These are phyloP conservation scores for Microsporum ferrugineum DNA, from an alignment of 2,329 filamentous ascomycete genomes.

Conservation along the genomic window DNA sequence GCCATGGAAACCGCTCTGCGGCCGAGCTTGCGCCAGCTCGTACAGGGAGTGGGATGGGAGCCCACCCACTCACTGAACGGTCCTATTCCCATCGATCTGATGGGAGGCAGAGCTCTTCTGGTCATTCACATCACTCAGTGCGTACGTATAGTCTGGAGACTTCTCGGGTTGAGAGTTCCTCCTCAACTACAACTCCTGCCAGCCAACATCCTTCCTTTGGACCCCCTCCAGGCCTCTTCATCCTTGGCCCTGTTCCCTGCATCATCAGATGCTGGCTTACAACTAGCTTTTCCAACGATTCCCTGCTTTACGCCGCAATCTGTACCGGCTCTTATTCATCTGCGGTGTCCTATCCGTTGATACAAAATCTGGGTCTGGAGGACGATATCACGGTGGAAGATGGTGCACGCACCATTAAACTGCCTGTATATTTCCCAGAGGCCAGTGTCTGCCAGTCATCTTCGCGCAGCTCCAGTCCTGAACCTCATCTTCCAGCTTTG, in stretches of 20 bases:
- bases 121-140: constrained; percentile 63
- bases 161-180: constrained; percentile 50
- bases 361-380: constrained; percentile 61
- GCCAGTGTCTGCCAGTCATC: constrained; percentile 65
- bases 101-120: constrained; percentile 85
- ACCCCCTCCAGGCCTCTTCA: constrained; percentile 71
- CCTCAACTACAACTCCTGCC: constrained; percentile 59
- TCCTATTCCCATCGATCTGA: constrained; percentile 92
- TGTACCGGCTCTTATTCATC: constrained; percentile 88
- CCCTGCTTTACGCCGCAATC: constrained; percentile 79
- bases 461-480: constrained; percentile 60
- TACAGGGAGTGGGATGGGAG: constrained; percentile 67
- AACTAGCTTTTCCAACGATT: constrained; percentile 76
- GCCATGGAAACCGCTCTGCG: constrained; percentile 68
- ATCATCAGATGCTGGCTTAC: constrained; percentile 96
- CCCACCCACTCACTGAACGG: constrained; percentile 74
- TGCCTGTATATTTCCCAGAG: constrained; percentile 82
- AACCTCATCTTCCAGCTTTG: constrained; percentile 70
- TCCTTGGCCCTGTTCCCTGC: constrained; percentile 78
- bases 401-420: constrained; percentile 56
- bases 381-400: constrained; percentile 56
- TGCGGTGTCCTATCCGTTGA: constrained; percentile 61
- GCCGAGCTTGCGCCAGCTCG: constrained; percentile 68
- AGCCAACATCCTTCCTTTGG: constrained; percentile 42
- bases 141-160: constrained; percentile 75